phyloP scores from a whole-genome alignment of 1,139 yeast species.

The Casaregolazyma lundiana region DNA sequence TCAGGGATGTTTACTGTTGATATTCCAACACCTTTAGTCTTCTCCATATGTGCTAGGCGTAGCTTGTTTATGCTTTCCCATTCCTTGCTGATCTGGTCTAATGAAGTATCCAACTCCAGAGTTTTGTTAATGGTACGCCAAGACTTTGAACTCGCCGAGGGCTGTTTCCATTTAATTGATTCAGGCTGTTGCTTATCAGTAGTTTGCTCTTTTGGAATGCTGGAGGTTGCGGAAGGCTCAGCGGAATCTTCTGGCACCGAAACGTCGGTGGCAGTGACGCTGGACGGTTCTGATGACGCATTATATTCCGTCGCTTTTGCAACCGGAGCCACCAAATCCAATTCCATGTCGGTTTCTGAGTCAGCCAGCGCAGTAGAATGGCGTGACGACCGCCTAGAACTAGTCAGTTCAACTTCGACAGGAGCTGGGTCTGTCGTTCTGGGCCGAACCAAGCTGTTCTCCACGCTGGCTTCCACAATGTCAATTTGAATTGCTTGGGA shows the following conservation, averaged over 20 bases:
- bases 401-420: neutral
- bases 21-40: neutral
- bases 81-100: constrained; percentile 3
- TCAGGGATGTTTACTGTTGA: constrained; percentile 6
- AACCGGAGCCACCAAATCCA: neutral
- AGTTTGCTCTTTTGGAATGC: neutral
- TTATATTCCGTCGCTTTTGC: neutral
- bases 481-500: neutral
- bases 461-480: too few relatives aligned
- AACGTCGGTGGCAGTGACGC: too few relatives aligned
- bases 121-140: constrained; percentile 3
- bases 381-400: neutral
- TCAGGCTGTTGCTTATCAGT: neutral
- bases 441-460: too few relatives aligned
- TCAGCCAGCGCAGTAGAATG: neutral
- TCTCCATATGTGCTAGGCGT: neutral
- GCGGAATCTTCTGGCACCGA: too few relatives aligned
- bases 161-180: neutral
- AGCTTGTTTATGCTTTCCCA: neutral
- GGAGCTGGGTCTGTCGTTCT: neutral
- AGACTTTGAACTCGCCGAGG: neutral
- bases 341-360: neutral
- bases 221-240: neutral
- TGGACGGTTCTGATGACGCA: neutral
- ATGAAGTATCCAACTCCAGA: neutral